Evolutionary conservation across 257 asterid genomes (phyloP).

Genomic region (Solanum clarkiae): DNA sequence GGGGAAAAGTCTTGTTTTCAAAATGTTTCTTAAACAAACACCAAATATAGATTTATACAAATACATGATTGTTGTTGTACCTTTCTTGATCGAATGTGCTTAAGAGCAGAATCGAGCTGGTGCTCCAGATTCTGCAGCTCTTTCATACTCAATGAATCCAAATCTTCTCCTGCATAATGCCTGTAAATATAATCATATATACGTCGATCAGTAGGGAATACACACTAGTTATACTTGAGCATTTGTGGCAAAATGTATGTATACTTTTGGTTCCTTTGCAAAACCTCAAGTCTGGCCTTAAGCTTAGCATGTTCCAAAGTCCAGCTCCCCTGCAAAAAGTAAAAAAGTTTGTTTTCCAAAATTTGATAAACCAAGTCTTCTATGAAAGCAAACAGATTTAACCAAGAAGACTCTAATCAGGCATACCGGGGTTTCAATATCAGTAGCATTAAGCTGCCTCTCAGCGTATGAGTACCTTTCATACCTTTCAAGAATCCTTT

Average conservation of each 20-base stretch:
- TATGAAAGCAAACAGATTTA: not conserved
- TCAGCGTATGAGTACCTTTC: constrained; percentile 68
- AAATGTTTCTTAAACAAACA: not conserved
- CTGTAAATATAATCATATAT: constrained; percentile 11
- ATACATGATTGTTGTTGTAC: constrained; percentile 12
- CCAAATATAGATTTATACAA: not conserved
- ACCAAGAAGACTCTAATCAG: not conserved
- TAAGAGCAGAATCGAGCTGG: constrained; percentile 69
- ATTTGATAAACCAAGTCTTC: not conserved
- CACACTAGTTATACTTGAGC: not conserved
- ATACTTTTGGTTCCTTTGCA: constrained; percentile 66
- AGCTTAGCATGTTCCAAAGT: constrained; percentile 72
- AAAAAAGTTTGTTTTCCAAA: not conserved
- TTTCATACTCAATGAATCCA: constrained; percentile 44
- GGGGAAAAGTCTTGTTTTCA: not conserved
- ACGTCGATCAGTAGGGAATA: not conserved
- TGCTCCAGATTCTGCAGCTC: constrained; percentile 85
- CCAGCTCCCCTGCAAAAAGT: constrained; percentile 56
- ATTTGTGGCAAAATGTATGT: not conserved
- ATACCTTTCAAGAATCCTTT: constrained; percentile 69
- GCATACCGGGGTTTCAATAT: constrained; percentile 43
- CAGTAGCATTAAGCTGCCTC: constrained; percentile 34
- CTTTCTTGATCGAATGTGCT: constrained; percentile 69
- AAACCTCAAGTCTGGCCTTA: constrained; percentile 71
- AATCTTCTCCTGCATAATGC: constrained; percentile 77